Base-by-base conservation (phyloP, 2,329 filamentous ascomycete genomes). In the Epichloe uncinata region DNA sequence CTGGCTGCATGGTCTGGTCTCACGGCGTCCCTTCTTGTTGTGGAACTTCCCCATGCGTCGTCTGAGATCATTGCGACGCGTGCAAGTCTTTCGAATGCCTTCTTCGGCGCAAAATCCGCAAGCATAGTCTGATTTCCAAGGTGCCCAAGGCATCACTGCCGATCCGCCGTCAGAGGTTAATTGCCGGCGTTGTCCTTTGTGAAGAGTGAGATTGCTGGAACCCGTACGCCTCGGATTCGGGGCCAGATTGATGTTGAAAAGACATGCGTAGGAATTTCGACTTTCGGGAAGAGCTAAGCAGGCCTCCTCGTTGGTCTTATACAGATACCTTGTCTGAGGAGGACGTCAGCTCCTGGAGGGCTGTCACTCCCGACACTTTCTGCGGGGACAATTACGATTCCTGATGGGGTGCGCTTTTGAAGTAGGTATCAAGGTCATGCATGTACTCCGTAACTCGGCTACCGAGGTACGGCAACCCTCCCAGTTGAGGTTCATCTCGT, bases 31-130 rank as follows among this genome's bases (percentile, higher is more conserved):
- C 22, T 22, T 22, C 50, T 65, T 69, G 52, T 70, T 69, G 56
- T 74, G 72, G 47, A 72, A 73, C 52, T 72, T 66, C 49, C 72
- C 69, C 35, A 74, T 71, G 48, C 74, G 72, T 12, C 72, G 67
- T 56, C 73, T 73, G 45, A 74, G 59, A 50, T 74, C 72, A 52
- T 73, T 72, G 54, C 51, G 49, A 15, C 42, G 49, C 16, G 51
- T 50, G 33, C 51, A 50, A 12, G 48, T 53, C 42, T 53, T 50
- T 37, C 45, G 18, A 38, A 53, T 53, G 37, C 42, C 59, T 49
- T 65, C 61, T 53, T 70, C 68, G 33, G 60, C 61, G 56, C 68
- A 71, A 49, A 69, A 67, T 6, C 53, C 53, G 18, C 55, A 55
- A 16, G 50, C 49, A 34, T 55, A 53, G 34, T 56, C 55, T 12